Evolutionary conservation across 2,329 filamentous ascomycete genomes (phyloP).

Genomic region (Zelopaecilomyces penicillatus): DNA sequence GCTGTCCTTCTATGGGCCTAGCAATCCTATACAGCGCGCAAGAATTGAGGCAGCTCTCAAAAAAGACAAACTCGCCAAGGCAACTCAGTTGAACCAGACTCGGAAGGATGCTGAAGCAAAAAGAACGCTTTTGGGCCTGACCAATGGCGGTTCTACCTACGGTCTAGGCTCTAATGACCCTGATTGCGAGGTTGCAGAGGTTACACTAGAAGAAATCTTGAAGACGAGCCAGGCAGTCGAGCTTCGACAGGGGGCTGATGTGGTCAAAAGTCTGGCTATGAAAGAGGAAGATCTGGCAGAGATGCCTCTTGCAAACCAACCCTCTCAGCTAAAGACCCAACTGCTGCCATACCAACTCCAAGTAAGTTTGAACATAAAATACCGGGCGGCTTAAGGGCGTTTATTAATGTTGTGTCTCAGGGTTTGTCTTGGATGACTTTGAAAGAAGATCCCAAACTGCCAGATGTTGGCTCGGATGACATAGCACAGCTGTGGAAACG

Average conservation of each 20-base stretch:
- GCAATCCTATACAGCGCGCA: conserved; percentile 41
- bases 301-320: conserved; percentile 66
- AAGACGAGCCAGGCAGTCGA: conserved; percentile 59
- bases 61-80: conserved; percentile 53
- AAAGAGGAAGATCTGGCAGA: conserved; percentile 61
- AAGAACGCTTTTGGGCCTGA: conserved; percentile 34
- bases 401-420: conserved; percentile 28
- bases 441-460: conserved; percentile 64
- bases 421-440: conserved; percentile 74
- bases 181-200: conserved; percentile 23
- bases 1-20: conserved; percentile 61
- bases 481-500: conserved; percentile 71
- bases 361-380: conserved; percentile 21
- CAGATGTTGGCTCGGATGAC: conserved; percentile 48
- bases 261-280: conserved; percentile 61
- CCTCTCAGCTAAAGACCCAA: conserved; percentile 52
- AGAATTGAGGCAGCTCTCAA: conserved; percentile 55
- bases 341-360: conserved; percentile 73
- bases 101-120: conserved; percentile 44
- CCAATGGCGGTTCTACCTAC: conserved; percentile 28
- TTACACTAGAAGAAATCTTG: conserved; percentile 56
- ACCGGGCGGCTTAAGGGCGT: too few relatives aligned
- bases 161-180: conserved; percentile 23
- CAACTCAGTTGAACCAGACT: conserved; percentile 47
- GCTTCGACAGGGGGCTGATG: conserved; percentile 53